These are phyloP conservation scores for Chlorella sp. DNA, from an alignment of 139 green algal genomes.

Conservation along the genomic window DNA sequence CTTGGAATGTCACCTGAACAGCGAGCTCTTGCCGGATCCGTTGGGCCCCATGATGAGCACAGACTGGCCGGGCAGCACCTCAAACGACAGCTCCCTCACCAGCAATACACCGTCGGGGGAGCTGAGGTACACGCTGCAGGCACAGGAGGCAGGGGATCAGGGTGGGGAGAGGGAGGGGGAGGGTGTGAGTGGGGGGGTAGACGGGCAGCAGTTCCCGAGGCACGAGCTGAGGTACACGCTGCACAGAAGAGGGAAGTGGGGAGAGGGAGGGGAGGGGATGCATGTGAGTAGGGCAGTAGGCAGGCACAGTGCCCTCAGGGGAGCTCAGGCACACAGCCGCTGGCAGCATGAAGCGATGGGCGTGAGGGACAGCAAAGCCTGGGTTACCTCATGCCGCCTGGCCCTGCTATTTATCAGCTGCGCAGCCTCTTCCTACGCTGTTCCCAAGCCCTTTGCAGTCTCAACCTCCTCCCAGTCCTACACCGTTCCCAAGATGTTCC, in stretches of 20 bases:
- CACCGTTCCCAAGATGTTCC: too few relatives aligned
- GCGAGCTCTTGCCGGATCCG: constrained; percentile 86
- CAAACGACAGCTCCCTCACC: constrained; percentile 86
- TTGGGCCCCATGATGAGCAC: constrained; percentile 94
- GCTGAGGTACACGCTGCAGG: constrained; percentile 80
- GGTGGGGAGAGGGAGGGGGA: not conserved
- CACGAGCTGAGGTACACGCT: constrained; percentile 77
- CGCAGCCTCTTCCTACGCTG: too few relatives aligned
- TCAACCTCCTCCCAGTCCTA: too few relatives aligned
- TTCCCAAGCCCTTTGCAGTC: too few relatives aligned
- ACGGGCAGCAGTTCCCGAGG: not conserved
- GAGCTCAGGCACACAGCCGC: too few relatives aligned
- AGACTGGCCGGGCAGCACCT: constrained; percentile 66
- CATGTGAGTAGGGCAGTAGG: not conserved
- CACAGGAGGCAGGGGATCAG: not conserved
- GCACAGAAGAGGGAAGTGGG: not conserved
- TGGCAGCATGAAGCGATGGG: too few relatives aligned
- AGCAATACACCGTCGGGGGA: constrained; percentile 85
- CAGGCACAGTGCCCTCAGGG: too few relatives aligned
- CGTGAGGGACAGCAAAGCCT: too few relatives aligned
- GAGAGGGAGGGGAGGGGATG: not conserved
- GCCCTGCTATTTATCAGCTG: too few relatives aligned
- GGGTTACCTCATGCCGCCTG: too few relatives aligned
- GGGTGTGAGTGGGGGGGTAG: not conserved
- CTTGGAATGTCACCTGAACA: constrained; percentile 52